Evolutionary conservation across 1,284 basidiomycete species (phyloP).

Genomic region (Waitea zeae): DNA sequence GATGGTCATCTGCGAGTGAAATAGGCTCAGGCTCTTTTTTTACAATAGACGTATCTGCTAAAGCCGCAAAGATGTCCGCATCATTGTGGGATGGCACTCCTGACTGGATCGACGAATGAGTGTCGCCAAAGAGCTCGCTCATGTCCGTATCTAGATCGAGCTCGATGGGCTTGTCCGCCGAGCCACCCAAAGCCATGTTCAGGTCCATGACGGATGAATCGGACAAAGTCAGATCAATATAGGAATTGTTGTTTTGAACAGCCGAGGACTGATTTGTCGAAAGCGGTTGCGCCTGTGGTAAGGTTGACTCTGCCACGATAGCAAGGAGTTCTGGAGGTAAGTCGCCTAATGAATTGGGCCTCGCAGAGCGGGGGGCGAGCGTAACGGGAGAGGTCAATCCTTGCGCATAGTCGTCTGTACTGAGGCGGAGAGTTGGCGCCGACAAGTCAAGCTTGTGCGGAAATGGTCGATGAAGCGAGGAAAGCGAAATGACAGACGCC

Average conservation of each 20-base stretch:
- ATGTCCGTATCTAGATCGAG: slow-evolving; percentile 60
- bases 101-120: no score
- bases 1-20: no score
- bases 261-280: not conserved
- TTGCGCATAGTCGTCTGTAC: slow-evolving; percentile 39
- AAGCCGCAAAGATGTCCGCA: no score
- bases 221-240: slow-evolving; percentile 24
- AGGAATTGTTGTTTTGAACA: slow-evolving; percentile 9
- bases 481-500: slow-evolving; percentile 64
- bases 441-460: slow-evolving; percentile 63
- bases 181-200: slow-evolving; percentile 29
- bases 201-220: slow-evolving; percentile 12
- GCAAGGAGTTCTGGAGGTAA: slow-evolving; percentile 9
- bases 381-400: slow-evolving; percentile 60
- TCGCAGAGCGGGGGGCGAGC: slow-evolving; percentile 59
- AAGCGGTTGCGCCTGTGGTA: not conserved
- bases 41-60: no score
- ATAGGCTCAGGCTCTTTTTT: no score
- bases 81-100: no score
- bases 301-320: not conserved
- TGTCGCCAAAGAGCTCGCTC: slow-evolving; percentile 17
- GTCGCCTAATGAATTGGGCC: slow-evolving; percentile 28
- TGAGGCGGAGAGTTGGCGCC: slow-evolving; percentile 38
- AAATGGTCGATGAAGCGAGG: slow-evolving; percentile 53
- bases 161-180: slow-evolving; percentile 66